These are phyloP conservation scores for Oleoguttula mirabilis DNA, from an alignment of 495 filamentous ascomycete species.

Conservation along the genomic window DNA sequence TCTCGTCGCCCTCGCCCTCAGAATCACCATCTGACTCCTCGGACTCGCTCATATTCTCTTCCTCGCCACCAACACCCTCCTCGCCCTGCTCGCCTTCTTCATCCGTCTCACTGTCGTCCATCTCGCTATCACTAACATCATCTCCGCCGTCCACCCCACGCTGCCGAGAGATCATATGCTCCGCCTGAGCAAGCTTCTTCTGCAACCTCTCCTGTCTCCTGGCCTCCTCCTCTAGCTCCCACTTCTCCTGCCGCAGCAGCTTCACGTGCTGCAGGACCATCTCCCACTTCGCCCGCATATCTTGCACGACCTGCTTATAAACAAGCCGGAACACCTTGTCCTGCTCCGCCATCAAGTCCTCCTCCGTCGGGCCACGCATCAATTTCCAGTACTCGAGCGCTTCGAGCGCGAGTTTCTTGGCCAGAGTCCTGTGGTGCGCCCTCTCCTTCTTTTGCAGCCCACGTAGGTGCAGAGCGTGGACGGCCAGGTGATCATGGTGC, in stretches of 20 bases:
- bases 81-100: constrained; percentile 14
- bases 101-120: constrained; percentile 24
- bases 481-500: constrained; percentile 72
- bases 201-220: constrained; percentile 72
- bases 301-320: constrained; percentile 59
- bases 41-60: constrained; percentile 51
- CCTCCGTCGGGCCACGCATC: constrained; percentile 55
- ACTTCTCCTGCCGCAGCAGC: constrained; percentile 53
- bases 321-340: constrained; percentile 22
- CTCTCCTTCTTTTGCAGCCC: constrained; percentile 66
- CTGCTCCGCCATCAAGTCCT: constrained; percentile 53
- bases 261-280: constrained; percentile 65
- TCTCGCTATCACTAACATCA: constrained; percentile 30
- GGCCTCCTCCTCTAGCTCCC: constrained; percentile 76
- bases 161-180: constrained; percentile 16
- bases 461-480: constrained; percentile 69
- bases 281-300: constrained; percentile 66
- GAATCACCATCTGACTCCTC: constrained; percentile 42
- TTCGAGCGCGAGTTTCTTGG: constrained; percentile 48
- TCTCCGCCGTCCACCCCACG: constrained; percentile 17
- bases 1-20: constrained; percentile 43
- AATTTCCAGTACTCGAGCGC: constrained; percentile 45
- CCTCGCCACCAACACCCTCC: constrained; percentile 15
- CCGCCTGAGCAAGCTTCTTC: constrained; percentile 54
- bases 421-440: constrained; percentile 53